Conservation (phyloP, 1,284 basidiomycete species). For the Flammula alnicola region DNA sequence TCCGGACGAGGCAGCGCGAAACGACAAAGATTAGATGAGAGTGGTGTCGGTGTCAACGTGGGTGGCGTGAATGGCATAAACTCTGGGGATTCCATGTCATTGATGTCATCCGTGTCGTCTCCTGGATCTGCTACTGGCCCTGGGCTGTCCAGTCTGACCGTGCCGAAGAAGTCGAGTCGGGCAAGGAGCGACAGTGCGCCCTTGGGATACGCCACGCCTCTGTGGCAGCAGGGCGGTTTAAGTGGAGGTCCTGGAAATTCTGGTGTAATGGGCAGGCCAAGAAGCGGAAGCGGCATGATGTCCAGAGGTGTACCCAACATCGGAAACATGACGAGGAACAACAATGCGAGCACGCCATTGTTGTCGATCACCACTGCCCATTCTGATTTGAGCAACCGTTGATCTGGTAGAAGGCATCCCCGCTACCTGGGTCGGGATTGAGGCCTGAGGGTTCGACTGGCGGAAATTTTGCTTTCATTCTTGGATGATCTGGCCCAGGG, state of each 20-base stretch:
- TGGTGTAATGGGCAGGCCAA: conserved; percentile 39
- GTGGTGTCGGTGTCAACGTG: conserved; percentile 26
- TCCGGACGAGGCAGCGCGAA: conserved; percentile 43
- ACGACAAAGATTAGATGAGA: conserved; percentile 46
- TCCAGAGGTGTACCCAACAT: conserved; percentile 36
- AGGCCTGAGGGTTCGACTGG: no score
- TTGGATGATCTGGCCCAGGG: no score
- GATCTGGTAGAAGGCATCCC: no score
- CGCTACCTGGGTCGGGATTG: no score
- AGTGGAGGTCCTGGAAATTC: conserved; percentile 21
- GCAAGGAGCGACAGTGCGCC: conserved; percentile 59
- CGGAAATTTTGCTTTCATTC: no score
- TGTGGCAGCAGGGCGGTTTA: conserved; percentile 27
- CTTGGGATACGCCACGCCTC: conserved; percentile 43
- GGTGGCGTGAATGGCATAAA: conserved; percentile 24
- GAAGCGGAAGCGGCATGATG: conserved; percentile 50
- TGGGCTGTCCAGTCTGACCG: conserved; percentile 24
- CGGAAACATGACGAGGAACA: conserved; percentile 33
- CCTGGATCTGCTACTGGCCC: conserved; percentile 28
- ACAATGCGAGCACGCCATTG: conserved; percentile 28
- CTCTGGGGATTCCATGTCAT: conserved; percentile 22
- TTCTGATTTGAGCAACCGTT: conserved; percentile 15
- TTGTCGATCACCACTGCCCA: conserved; percentile 30
- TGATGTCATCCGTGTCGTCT: conserved; percentile 34
- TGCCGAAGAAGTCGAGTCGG: conserved; percentile 40